Evolutionary conservation across 1,284 basidiomycete species (phyloP), one percentile per base, ranked within the genome.

Genomic region (Chalciporus sp.): DNA sequence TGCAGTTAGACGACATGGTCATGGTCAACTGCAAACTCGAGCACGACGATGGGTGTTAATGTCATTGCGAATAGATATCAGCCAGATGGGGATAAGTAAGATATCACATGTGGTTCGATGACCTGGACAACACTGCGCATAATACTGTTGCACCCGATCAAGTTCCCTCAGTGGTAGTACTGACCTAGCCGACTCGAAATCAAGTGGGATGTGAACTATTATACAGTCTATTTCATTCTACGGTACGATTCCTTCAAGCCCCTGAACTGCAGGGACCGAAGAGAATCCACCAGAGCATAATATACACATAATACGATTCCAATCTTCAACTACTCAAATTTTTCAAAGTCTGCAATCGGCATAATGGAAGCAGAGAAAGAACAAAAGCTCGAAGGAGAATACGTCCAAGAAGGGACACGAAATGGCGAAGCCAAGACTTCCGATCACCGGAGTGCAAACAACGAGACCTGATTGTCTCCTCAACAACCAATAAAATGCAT

Each of bases 1-100:
- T 71, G 27, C 65, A 19, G 42, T 72, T 71, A 7, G 49, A 20
- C 31, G 31, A 53, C 27, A 40, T 10, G 11, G 26, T n/a, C 62
- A 62, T 66, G 27, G 29, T 31, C 27, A 17, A 7, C 17, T 37
- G 14, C 12, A 6, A 33, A 4, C 12, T 33, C 3, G 31, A 33
- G 14, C 12, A 33, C 31, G 12, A 31, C 12, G 10, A 31, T 11
- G 11, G 8, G 28, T 29, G 33, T 35, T 23, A 23, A 23, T 23
- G 23, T 23, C 23, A 23, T 23, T 23, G 23, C 23, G 23, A 3
- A 23, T 23, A 6, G 3, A 2, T 6, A 6, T 23, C 23, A 23
- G 6, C 23, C 23, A 6, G 23, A 6, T 23, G 23, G 23, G 23
- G n/a, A n/a, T n/a, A n/a, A n/a, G n/a, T n/a, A n/a, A n/a, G n/a